Conservation (phyloP, 345 rosid genomes). For the Euphorbia pulcherrima region DNA sequence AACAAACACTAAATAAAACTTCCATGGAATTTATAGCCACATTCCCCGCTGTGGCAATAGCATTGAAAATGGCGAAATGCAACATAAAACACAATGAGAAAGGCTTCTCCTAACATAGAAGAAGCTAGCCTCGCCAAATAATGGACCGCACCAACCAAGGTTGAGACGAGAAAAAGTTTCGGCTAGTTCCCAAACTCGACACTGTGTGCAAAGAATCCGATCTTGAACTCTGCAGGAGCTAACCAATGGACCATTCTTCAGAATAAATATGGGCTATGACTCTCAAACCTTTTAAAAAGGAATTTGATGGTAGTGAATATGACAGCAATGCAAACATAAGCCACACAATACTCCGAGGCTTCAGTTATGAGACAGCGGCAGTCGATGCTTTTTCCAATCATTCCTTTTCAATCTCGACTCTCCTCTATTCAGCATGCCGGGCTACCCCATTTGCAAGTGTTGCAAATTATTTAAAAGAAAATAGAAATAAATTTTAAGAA, state of each 20-base stretch:
- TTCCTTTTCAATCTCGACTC: slow-evolving; percentile 88
- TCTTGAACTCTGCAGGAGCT: slow-evolving; percentile 6
- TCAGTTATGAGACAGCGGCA: slow-evolving; percentile 35
- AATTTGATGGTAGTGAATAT: slow-evolving; percentile 19
- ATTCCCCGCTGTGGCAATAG: neutral
- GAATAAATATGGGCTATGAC: slow-evolving; percentile 14
- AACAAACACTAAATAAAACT: neutral
- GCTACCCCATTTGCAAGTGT: slow-evolving; percentile 84
- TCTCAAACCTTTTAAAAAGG: slow-evolving; percentile 23
- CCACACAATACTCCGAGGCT: slow-evolving; percentile 1
- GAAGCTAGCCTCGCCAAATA: slow-evolving; percentile 13
- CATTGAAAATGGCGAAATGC: neutral
- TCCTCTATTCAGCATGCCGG: slow-evolving; percentile 90
- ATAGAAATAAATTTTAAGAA: too few relatives aligned
- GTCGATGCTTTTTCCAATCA: slow-evolving; percentile 67
- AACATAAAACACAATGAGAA: neutral
- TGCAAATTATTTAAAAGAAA: too few relatives aligned
- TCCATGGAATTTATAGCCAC: neutral
- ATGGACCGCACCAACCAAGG: slow-evolving; percentile 3
- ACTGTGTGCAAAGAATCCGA: neutral
- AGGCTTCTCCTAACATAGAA: slow-evolving; percentile 19
- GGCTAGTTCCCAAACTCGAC: slow-evolving; percentile 5
- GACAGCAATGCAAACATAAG: slow-evolving; percentile 18
- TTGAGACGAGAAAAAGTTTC: neutral
- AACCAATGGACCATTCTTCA: slow-evolving; percentile 28